Conservation (phyloP, 1,139 yeast genomes). For the Diutina sp. region DNA sequence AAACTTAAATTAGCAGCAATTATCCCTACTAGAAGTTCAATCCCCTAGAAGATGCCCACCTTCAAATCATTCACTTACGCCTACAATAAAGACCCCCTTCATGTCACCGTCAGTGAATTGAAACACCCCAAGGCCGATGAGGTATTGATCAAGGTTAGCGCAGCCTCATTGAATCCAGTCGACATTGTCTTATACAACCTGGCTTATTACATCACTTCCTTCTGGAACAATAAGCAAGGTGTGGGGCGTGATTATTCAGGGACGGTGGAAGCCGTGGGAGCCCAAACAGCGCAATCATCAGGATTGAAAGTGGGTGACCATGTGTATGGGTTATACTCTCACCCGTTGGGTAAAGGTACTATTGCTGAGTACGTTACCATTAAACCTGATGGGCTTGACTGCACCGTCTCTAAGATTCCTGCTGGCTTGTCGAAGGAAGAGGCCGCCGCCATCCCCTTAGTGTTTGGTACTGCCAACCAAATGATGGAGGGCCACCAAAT, state of each 20-base stretch:
- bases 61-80: neutral
- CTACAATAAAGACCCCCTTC: neutral
- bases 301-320: constrained; percentile 45
- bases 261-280: constrained; percentile 45
- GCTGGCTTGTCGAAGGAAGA: constrained; percentile 30
- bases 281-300: constrained; percentile 13
- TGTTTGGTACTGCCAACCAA: constrained; percentile 44
- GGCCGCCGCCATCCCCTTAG: constrained; percentile 48
- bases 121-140: constrained; percentile 12
- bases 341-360: constrained; percentile 34
- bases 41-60: neutral
- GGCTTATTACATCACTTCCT: constrained; percentile 8
- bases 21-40: neutral
- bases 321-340: constrained; percentile 44
- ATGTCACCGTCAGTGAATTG: neutral
- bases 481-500: constrained; percentile 18
- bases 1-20: neutral
- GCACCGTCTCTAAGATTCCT: constrained; percentile 25
- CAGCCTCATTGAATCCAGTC: constrained; percentile 57
- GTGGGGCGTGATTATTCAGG: constrained; percentile 66
- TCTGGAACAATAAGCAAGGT: constrained; percentile 27
- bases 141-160: constrained; percentile 43
- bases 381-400: constrained; percentile 18
- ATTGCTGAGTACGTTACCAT: constrained; percentile 27
- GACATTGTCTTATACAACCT: constrained; percentile 39